Evolutionary conservation across 2,329 filamentous ascomycete species (phyloP).

Genomic region (Pseudocercospora musae): DNA sequence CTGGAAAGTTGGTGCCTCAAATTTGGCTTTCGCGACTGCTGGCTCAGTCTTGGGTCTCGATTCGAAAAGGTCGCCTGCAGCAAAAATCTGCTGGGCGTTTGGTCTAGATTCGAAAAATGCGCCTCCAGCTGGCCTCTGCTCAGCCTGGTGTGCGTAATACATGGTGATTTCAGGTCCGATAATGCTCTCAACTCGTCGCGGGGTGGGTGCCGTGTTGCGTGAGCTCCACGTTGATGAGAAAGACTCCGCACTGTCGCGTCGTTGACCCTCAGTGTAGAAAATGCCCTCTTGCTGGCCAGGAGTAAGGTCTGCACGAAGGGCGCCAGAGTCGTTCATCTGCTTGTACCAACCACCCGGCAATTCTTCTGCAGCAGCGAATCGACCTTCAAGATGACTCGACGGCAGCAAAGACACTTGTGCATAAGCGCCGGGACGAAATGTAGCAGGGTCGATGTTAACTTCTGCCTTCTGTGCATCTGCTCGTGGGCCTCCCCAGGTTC

Average conservation of each 20-base stretch:
- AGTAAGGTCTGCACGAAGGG: constrained; percentile 52
- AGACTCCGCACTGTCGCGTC: constrained; percentile 46
- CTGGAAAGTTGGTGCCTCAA: neutral
- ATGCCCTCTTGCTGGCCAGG: constrained; percentile 38
- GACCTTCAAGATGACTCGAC: constrained; percentile 70
- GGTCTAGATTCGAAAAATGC: constrained; percentile 40
- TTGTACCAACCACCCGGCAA: constrained; percentile 67
- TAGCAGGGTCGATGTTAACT: constrained; percentile 83
- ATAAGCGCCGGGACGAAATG: constrained; percentile 62
- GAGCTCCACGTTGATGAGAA: constrained; percentile 63
- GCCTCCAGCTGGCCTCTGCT: constrained; percentile 45
- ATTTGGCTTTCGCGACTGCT: constrained; percentile 1
- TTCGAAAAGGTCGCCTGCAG: constrained; percentile 44
- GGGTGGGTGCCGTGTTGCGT: constrained; percentile 59
- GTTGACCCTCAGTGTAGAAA: constrained; percentile 11
- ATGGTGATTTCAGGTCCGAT: constrained; percentile 74
- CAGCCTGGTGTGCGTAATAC: constrained; percentile 64
- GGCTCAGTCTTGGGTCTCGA: constrained; percentile 24
- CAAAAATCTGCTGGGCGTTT: constrained; percentile 37
- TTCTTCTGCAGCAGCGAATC: constrained; percentile 69
- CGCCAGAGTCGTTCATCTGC: constrained; percentile 65
- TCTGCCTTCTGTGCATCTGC: constrained; percentile 79
- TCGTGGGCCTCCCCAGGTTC: constrained; percentile 92
- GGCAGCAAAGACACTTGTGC: constrained; percentile 63
- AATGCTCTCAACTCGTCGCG: constrained; percentile 68